Percentiles rank a stretch among this genome's conserved stretches.
phyloP scores from a whole-genome alignment of 805 yeast species.

The Sugiyamaella chiloensis region DNA sequence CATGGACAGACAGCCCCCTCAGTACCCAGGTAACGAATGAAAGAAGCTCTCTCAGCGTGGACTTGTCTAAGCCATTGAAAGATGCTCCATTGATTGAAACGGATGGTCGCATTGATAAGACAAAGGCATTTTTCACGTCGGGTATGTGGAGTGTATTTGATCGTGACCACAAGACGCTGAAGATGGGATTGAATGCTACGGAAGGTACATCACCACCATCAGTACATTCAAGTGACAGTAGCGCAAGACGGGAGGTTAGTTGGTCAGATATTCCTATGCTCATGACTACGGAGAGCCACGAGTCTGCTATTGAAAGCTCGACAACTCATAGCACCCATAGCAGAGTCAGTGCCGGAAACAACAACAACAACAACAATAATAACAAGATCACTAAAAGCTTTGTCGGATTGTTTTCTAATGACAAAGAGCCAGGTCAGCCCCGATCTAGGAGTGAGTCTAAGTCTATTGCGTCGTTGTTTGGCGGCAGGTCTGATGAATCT shows the following conservation, averaged over 20 bases:
- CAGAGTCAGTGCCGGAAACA: slow-evolving; percentile 9
- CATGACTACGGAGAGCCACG: slow-evolving; percentile 8
- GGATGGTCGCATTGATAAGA: slow-evolving; percentile 2
- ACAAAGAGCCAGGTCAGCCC: slow-evolving; percentile 5
- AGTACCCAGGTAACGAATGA: slow-evolving; percentile 2
- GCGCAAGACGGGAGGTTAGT: neutral
- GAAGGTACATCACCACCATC: slow-evolving; percentile 1
- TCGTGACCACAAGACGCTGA: slow-evolving; percentile 2
- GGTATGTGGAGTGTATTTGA: slow-evolving; percentile 17
- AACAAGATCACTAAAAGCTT: slow-evolving; percentile 21
- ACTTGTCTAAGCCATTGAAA: neutral
- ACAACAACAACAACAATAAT: slow-evolving; percentile 14
- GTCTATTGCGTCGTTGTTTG: slow-evolving; percentile 25
- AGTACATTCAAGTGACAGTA: neutral
- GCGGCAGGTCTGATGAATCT: slow-evolving; percentile 18
- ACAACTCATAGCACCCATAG: slow-evolving; percentile 10
- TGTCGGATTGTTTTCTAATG: slow-evolving; percentile 20
- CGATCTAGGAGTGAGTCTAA: slow-evolving; percentile 18
- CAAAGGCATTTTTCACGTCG: slow-evolving; percentile 1
- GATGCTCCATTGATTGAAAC: neutral
- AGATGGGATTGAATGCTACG: slow-evolving; percentile 1
- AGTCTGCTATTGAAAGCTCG: slow-evolving; percentile 8
- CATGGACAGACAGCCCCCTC: slow-evolving; percentile 12
- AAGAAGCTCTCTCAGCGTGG: neutral
- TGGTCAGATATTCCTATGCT: slow-evolving; percentile 13